Evolutionary conservation across 371 early-diverging fungal species (phyloP).

Genomic region (Rhizopus microsporus): DNA sequence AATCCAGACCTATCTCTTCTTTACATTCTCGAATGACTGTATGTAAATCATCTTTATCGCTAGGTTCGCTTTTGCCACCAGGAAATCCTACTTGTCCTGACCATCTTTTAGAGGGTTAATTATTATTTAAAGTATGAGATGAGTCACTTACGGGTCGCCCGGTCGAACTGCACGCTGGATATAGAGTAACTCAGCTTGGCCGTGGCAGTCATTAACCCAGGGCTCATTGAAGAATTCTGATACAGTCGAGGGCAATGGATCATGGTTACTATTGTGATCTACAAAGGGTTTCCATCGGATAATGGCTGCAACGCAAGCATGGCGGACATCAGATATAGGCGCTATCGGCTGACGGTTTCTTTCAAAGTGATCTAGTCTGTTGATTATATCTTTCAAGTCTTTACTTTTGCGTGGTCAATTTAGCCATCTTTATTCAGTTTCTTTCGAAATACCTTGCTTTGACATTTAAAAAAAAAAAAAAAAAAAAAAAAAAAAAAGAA

Average conservation of each 20-base stretch:
- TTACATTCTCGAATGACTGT: conserved; percentile 67
- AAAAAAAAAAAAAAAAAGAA: background rate
- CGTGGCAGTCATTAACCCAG: conserved; percentile 31
- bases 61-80: conserved; percentile 66
- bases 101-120: conserved; percentile 38
- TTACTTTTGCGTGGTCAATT: background rate
- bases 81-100: conserved; percentile 77
- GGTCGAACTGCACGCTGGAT: conserved; percentile 63
- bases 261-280: background rate
- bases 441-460: conserved; percentile 5
- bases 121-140: background rate
- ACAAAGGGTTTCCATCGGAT: conserved; percentile 20
- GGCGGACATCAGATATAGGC: conserved; percentile 3
- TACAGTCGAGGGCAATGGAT: background rate
- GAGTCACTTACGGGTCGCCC: conserved; percentile 54
- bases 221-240: conserved; percentile 10
- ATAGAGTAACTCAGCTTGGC: conserved; percentile 61
- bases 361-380: background rate
- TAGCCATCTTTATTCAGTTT: background rate
- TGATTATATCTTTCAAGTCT: background rate
- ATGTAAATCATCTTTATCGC: conserved; percentile 60
- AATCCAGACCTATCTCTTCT: conserved; percentile 68
- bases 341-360: background rate
- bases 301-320: conserved; percentile 22
- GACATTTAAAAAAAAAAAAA: conserved; percentile 3